Conservation (phyloP, 768 basidiomycete genomes). For the Lyophyllum shimeji region DNA sequence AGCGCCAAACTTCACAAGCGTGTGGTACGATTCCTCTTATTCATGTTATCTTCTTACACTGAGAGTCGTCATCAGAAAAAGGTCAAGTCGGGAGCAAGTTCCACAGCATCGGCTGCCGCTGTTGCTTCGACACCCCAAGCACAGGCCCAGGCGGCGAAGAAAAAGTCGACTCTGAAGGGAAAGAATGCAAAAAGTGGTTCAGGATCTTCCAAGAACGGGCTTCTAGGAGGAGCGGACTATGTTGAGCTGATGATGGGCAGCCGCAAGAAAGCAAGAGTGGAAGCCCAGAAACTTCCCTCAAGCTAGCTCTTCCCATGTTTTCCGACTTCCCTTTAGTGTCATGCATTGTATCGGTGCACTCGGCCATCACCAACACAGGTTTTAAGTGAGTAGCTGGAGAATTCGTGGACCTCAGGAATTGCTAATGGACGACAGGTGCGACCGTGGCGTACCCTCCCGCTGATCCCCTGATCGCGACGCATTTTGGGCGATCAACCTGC, state of each 20-base stretch:
- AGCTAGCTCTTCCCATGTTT: background rate
- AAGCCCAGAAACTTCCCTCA: conserved; percentile 60
- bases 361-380: background rate
- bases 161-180: conserved; percentile 48
- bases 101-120: conserved; percentile 14
- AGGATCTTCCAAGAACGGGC: conserved; percentile 30
- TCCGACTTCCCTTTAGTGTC: background rate
- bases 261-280: conserved; percentile 63
- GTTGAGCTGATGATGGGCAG: conserved; percentile 70
- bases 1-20: conserved; percentile 69
- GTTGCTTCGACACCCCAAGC: conserved; percentile 25
- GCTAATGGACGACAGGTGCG: too few relatives aligned
- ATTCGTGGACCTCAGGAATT: too few relatives aligned
- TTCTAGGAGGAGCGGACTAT: conserved; percentile 78
- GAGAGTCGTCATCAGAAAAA: conserved; percentile 32
- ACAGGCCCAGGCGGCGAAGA: conserved; percentile 45
- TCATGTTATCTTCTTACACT: background rate
- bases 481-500: too few relatives aligned
- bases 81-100: conserved; percentile 28
- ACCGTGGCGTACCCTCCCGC: too few relatives aligned
- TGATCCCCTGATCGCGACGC: too few relatives aligned
- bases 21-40: conserved; percentile 34
- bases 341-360: background rate
- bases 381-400: too few relatives aligned
- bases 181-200: conserved; percentile 30